Evolutionary conservation across 2,329 filamentous ascomycete genomes (phyloP).

Genomic region (Myriosclerotinia duriaeana): DNA sequence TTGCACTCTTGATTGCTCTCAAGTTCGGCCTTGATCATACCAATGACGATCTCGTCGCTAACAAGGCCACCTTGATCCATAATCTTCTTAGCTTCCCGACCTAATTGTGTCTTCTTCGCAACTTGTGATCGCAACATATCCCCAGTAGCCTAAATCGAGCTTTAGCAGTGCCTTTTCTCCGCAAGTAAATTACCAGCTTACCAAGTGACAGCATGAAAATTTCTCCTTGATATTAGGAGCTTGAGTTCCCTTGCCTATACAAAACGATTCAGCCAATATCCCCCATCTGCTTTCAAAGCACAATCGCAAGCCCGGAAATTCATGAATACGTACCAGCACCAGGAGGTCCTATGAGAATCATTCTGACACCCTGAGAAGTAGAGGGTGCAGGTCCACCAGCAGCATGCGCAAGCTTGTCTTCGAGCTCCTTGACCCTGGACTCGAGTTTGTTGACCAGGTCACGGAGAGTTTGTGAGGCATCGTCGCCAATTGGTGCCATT

Average conservation of each 20-base stretch:
- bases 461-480: slow-evolving; percentile 77
- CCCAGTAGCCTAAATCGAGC: slow-evolving; percentile 74
- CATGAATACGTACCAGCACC: slow-evolving; percentile 75
- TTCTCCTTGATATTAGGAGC: slow-evolving; percentile 97
- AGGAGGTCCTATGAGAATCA: slow-evolving; percentile 96
- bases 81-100: slow-evolving; percentile 98
- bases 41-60: slow-evolving; percentile 98
- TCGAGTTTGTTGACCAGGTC: slow-evolving; percentile 82
- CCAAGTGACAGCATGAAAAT: slow-evolving; percentile 95
- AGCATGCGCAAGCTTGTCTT: slow-evolving; percentile 61
- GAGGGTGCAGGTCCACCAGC: slow-evolving; percentile 54
- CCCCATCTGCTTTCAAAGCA: not conserved
- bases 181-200: slow-evolving; percentile 49
- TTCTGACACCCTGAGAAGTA: slow-evolving; percentile 71
- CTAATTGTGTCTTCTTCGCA: slow-evolving; percentile 92
- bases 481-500: slow-evolving; percentile 88
- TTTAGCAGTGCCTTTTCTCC: slow-evolving; percentile 4
- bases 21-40: slow-evolving; percentile 98
- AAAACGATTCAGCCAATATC: slow-evolving; percentile 33
- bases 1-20: slow-evolving; percentile 93
- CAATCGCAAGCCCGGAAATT: slow-evolving; percentile 5
- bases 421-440: slow-evolving; percentile 80
- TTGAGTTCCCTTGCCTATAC: slow-evolving; percentile 93
- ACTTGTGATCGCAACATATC: slow-evolving; percentile 99
- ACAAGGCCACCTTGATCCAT: slow-evolving; percentile 98